Evolutionary conservation across 2,329 filamentous ascomycete species (phyloP).

Genomic region (Fusarium tricinctum): DNA sequence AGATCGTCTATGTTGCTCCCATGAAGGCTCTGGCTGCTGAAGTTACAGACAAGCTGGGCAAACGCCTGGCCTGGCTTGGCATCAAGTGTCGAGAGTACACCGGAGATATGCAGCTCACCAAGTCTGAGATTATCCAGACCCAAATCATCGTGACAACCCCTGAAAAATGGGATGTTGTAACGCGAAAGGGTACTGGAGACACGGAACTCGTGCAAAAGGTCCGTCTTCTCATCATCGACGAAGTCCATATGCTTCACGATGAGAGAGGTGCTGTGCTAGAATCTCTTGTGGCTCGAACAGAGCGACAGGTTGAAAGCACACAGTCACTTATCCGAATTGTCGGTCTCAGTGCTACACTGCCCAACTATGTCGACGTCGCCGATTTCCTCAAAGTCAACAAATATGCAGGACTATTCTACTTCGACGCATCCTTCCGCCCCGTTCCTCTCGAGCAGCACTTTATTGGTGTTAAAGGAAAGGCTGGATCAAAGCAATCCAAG

Average conservation of each 20-base stretch:
- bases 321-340: conserved; percentile 97
- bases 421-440: conserved; percentile 94
- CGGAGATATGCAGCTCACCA: conserved; percentile 98
- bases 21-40: conserved; percentile 99
- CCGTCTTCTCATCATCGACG: conserved; percentile 94
- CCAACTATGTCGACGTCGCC: conserved; percentile 96
- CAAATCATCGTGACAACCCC: conserved; percentile 99
- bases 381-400: conserved; percentile 98
- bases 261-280: conserved; percentile 96
- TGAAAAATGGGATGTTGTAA: conserved; percentile 99
- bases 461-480: conserved; percentile 93
- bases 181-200: conserved; percentile 95
- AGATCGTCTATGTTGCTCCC: conserved; percentile 97
- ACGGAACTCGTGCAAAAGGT: conserved; percentile 99
- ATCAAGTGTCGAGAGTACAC: conserved; percentile 94
- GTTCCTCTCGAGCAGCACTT: conserved; percentile 98
- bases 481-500: conserved; percentile 82
- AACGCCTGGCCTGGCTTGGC: conserved; percentile 92
- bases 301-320: conserved; percentile 97
- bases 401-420: conserved; percentile 93
- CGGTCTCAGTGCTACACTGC: conserved; percentile 93
- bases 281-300: conserved; percentile 92
- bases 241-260: conserved; percentile 99
- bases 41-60: conserved; percentile 93
- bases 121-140: conserved; percentile 93